These are phyloP conservation scores for Triangularia setosa DNA, from an alignment of 2,329 filamentous ascomycete species.

Conservation along the genomic window DNA sequence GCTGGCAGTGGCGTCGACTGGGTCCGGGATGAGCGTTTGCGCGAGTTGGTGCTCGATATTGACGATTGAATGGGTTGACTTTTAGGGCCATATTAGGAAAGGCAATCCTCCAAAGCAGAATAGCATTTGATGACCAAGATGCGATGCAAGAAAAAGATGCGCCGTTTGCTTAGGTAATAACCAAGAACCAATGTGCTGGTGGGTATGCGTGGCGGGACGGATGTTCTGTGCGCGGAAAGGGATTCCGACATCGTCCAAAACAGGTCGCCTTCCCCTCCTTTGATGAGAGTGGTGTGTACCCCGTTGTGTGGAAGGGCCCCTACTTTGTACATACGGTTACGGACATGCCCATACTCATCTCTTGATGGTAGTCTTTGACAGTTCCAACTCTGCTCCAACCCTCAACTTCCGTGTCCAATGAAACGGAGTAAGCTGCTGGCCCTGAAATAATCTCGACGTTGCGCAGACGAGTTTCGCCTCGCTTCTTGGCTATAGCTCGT, in stretches of 20 bases:
- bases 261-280: background rate
- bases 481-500: constrained; percentile 6
- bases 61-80: constrained; percentile 5
- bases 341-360: background rate
- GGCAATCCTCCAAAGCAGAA: background rate
- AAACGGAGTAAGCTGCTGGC: background rate
- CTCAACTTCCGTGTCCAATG: background rate
- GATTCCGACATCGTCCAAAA: background rate
- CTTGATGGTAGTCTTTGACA: background rate
- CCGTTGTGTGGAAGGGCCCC: background rate
- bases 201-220: background rate
- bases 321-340: background rate
- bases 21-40: constrained; percentile 64
- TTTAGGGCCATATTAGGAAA: background rate
- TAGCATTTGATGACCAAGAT: background rate
- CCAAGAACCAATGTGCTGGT: background rate
- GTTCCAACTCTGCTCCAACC: background rate
- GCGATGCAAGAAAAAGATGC: background rate
- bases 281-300: background rate
- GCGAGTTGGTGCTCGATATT: constrained; percentile 65
- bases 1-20: constrained; percentile 81
- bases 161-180: background rate
- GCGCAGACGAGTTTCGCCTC: constrained; percentile 7
- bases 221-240: background rate
- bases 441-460: background rate